Percentiles rank a stretch among this genome's conserved stretches.
Evolutionary conservation across 768 basidiomycete species (phyloP).

Genomic region (Pisolithus marmoratus): DNA sequence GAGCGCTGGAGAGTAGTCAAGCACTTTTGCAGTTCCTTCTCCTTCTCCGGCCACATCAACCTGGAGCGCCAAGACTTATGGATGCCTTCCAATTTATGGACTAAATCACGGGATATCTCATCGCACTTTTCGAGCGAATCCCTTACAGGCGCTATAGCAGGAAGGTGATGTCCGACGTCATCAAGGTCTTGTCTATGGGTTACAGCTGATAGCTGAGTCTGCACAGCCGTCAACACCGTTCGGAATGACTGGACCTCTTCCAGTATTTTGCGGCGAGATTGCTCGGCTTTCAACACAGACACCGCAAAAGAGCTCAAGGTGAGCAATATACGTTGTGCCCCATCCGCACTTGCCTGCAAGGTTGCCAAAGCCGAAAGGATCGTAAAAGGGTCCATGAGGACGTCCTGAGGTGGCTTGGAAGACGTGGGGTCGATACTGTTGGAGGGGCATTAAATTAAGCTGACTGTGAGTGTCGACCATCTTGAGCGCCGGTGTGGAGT

Average conservation of each 20-base stretch:
- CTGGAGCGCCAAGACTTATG: neutral
- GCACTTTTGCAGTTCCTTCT: neutral
- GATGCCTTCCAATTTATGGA: neutral
- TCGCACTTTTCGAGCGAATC: neutral
- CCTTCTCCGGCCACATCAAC: neutral
- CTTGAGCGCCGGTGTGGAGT: too few relatives aligned
- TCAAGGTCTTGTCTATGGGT: neutral
- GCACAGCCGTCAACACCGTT: neutral
- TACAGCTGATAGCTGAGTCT: neutral
- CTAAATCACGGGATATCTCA: neutral
- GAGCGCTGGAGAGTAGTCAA: too few relatives aligned
- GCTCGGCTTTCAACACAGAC: neutral
- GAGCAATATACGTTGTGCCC: slow-evolving; percentile 1
- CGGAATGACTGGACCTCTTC: neutral
- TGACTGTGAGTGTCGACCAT: too few relatives aligned
- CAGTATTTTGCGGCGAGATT: neutral
- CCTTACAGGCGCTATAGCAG: neutral
- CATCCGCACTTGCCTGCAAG: too few relatives aligned
- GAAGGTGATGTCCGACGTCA: neutral
- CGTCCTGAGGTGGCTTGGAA: too few relatives aligned
- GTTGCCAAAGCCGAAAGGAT: too few relatives aligned
- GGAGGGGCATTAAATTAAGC: too few relatives aligned
- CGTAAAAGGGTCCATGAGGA: too few relatives aligned
- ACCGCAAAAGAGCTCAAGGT: neutral
- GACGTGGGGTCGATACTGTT: too few relatives aligned